Conservation (phyloP, 352 stramenopile genomes). For the Globisporangium polare region DNA sequence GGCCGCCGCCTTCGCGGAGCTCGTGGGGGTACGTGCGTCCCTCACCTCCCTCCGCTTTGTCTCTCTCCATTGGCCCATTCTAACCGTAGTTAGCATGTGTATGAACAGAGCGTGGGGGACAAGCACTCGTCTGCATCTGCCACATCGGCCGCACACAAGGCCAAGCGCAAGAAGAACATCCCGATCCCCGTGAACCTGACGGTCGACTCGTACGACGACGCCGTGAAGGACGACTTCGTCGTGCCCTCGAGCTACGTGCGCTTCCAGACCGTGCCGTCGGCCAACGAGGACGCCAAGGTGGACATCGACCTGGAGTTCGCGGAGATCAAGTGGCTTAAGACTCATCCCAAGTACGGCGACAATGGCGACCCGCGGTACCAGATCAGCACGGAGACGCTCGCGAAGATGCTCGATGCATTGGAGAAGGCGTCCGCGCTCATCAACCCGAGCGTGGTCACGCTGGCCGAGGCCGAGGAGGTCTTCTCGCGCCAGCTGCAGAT, state of each 20-base stretch:
- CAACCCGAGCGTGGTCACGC: conserved; percentile 72
- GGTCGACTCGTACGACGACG: conserved; percentile 61
- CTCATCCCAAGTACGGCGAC: conserved; percentile 79
- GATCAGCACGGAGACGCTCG: conserved; percentile 57
- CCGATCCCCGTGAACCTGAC: conserved; percentile 77
- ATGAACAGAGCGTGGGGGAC: conserved; percentile 53
- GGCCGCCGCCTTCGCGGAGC: conserved; percentile 65
- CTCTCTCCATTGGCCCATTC: background rate
- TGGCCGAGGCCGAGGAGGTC: conserved; percentile 69
- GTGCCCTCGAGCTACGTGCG: conserved; percentile 78
- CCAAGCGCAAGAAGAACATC: conserved; percentile 79
- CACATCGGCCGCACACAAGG: conserved; percentile 25
- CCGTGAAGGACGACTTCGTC: conserved; percentile 65
- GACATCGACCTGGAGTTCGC: conserved; percentile 79
- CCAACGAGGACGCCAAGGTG: conserved; percentile 42
- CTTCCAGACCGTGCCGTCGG: conserved; percentile 60
- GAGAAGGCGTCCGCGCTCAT: conserved; percentile 82
- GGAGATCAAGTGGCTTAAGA: conserved; percentile 85
- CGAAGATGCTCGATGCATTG: conserved; percentile 83
- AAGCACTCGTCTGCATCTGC: conserved; percentile 24
- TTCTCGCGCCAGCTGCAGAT: conserved; percentile 61
- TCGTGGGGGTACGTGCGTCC: conserved; percentile 47
- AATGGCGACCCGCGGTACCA: conserved; percentile 80
- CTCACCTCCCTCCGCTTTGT: background rate
- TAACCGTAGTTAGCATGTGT: background rate